Percentiles rank a stretch among this genome's conserved stretches.
These are phyloP conservation scores for Nymphaea colorata DNA, from an alignment of 164 flowering plant genomes.

Conservation along the genomic window DNA sequence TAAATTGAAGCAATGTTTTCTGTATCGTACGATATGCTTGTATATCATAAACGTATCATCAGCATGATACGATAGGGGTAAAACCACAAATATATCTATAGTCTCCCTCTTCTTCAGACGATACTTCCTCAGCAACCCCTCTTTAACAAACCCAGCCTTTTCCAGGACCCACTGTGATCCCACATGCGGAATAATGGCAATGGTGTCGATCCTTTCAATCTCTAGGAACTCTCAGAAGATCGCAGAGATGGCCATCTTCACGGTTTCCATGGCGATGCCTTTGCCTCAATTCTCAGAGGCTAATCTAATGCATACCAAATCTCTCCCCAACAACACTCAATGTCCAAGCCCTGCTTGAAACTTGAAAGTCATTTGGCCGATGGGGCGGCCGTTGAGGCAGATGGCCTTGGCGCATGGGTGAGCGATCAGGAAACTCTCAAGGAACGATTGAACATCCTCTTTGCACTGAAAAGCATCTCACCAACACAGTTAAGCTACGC, in stretches of 20 bases:
- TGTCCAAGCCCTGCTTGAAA: no score
- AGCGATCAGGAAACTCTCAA: slow-evolving; percentile 13
- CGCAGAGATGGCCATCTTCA: slow-evolving; percentile 31
- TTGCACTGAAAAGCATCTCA: slow-evolving; percentile 30
- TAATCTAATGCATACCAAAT: slow-evolving; percentile 58
- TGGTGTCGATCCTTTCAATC: slow-evolving; percentile 58
- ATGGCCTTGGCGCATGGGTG: slow-evolving; percentile 62
- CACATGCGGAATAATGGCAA: slow-evolving; percentile 46
- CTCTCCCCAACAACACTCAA: no score
- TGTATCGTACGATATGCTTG: no score
- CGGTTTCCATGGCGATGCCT: slow-evolving; percentile 55
- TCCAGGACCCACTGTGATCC: slow-evolving; percentile 63
- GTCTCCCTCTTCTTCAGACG: slow-evolving; percentile 23
- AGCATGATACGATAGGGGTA: no score
- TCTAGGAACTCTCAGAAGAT: slow-evolving; percentile 48
- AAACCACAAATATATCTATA: slow-evolving; percentile 33
- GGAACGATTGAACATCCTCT: slow-evolving; percentile 28
- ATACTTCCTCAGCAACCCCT: slow-evolving; percentile 30
- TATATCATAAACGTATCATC: no score
- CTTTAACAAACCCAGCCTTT: slow-evolving; percentile 38
- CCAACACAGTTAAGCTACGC: slow-evolving; percentile 22
- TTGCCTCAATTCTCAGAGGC: slow-evolving; percentile 50
- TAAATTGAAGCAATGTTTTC: no score
- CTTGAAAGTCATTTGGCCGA: slow-evolving; percentile 37
- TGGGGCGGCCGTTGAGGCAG: slow-evolving; percentile 31